These are phyloP conservation scores for Pycnococcus provasolii DNA, from an alignment of 139 green algal genomes.

Conservation along the genomic window DNA sequence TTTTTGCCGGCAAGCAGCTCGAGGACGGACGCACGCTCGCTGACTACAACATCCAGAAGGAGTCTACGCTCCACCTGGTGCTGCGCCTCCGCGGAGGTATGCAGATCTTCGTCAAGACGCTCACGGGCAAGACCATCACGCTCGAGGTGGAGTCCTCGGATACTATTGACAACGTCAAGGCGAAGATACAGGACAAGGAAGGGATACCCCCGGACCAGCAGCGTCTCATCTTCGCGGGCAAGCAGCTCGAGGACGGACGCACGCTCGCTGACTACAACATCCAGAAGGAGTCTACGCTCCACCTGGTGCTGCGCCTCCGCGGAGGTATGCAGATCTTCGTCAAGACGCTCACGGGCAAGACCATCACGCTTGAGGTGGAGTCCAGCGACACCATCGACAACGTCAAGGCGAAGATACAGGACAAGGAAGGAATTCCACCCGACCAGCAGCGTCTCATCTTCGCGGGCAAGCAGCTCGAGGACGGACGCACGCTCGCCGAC, in stretches of 20 bases:
- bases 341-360: conserved; percentile 87
- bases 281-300: conserved; percentile 52
- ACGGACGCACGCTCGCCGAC: conserved; percentile 26
- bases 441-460: conserved; percentile 83
- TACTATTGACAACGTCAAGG: conserved; percentile 73
- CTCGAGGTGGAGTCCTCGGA: conserved; percentile 35
- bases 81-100: conserved; percentile 59
- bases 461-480: conserved; percentile 78
- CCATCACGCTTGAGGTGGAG: conserved; percentile 84
- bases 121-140: conserved; percentile 45
- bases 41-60: conserved; percentile 91
- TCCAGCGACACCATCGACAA: conserved; percentile 39
- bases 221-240: conserved; percentile 42
- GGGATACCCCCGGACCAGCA: conserved; percentile 39
- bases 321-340: conserved; percentile 63
- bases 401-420: conserved; percentile 50
- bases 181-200: conserved; percentile 90
- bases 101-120: conserved; percentile 40
- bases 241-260: conserved; percentile 40
- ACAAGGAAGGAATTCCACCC: conserved; percentile 39
- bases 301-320: conserved; percentile 33
- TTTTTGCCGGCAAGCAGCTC: conserved; percentile 89
- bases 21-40: conserved; percentile 77
- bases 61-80: conserved; percentile 73
- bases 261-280: conserved; percentile 89